Percentiles rank a stretch among this genome's conserved stretches.
These are phyloP conservation scores for Periconia sp. DNA, from an alignment of 2,329 filamentous ascomycete genomes.

Conservation along the genomic window DNA sequence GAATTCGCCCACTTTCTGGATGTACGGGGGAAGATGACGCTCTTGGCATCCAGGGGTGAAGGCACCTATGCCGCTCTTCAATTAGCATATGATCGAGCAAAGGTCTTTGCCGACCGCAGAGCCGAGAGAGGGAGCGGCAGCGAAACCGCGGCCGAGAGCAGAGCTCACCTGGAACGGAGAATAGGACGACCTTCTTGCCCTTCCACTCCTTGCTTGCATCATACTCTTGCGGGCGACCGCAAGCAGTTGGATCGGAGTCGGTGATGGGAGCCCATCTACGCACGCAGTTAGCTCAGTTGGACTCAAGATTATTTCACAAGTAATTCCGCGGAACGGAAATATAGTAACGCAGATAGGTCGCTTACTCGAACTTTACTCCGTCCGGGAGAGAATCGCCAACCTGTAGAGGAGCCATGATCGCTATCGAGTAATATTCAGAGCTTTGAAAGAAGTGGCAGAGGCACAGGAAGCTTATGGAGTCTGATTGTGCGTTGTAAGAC, in stretches of 20 bases:
- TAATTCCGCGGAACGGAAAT: too few relatives aligned
- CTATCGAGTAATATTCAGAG: not conserved
- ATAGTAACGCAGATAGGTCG: constrained; percentile 16
- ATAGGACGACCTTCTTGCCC: constrained; percentile 73
- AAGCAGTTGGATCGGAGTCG: constrained; percentile 73
- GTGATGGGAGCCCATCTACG: constrained; percentile 77
- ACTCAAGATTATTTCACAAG: too few relatives aligned
- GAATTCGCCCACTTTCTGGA: constrained; percentile 72
- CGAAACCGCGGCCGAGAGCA: too few relatives aligned
- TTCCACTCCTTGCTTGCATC: constrained; percentile 78
- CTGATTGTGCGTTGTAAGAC: not conserved
- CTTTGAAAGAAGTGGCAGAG: not conserved
- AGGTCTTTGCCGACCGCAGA: too few relatives aligned
- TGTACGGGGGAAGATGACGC: constrained; percentile 80
- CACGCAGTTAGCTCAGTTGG: not conserved
- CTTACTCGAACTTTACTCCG: constrained; percentile 77
- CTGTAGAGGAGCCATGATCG: constrained; percentile 70
- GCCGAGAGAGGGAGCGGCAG: too few relatives aligned
- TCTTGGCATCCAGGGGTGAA: constrained; percentile 89
- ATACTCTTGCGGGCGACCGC: constrained; percentile 79
- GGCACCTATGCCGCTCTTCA: constrained; percentile 59
- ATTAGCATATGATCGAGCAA: not conserved
- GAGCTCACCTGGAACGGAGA: constrained; percentile 69
- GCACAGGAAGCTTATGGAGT: not conserved
- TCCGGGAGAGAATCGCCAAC: constrained; percentile 83